Percentiles rank a stretch among this genome's conserved stretches.
These are phyloP conservation scores for Leccinum pallidistipes DNA, from an alignment of 1,284 basidiomycete genomes.

Conservation along the genomic window DNA sequence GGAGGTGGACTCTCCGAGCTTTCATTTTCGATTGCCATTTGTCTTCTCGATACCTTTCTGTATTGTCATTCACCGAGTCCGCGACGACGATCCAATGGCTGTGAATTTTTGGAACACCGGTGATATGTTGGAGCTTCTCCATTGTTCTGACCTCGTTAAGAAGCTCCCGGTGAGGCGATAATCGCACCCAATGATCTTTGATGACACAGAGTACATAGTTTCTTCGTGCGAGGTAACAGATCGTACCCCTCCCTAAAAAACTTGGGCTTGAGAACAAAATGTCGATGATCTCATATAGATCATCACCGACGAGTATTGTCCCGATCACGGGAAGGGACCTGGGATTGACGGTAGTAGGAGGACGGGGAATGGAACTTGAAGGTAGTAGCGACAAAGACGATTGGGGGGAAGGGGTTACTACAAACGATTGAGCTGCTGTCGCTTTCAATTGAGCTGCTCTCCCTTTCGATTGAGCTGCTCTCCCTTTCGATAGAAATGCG, in stretches of 20 bases:
- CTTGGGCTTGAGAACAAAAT: conserved; percentile 1
- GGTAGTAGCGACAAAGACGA: background rate
- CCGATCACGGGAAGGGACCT: background rate
- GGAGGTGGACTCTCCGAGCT: background rate
- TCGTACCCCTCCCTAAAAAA: conserved; percentile 1
- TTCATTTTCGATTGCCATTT: conserved; percentile 1
- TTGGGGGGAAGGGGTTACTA: background rate
- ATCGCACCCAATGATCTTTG: conserved; percentile 3
- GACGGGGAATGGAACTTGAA: too few species aligned
- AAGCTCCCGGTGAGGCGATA: background rate
- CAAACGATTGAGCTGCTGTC: too few species aligned
- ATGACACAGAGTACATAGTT: background rate
- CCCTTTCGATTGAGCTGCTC: too few species aligned
- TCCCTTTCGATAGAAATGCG: background rate
- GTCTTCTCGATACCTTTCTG: background rate
- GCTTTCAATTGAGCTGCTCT: too few species aligned
- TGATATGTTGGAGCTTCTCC: background rate
- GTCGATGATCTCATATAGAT: background rate
- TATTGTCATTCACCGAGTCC: background rate
- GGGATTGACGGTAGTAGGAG: background rate
- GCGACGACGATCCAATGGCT: background rate
- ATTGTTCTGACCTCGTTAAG: background rate
- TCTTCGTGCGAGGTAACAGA: conserved; percentile 1
- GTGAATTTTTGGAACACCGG: background rate
- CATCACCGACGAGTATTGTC: background rate